These are phyloP conservation scores for Viola odorata DNA, from an alignment of 345 rosid genomes.

Conservation along the genomic window DNA sequence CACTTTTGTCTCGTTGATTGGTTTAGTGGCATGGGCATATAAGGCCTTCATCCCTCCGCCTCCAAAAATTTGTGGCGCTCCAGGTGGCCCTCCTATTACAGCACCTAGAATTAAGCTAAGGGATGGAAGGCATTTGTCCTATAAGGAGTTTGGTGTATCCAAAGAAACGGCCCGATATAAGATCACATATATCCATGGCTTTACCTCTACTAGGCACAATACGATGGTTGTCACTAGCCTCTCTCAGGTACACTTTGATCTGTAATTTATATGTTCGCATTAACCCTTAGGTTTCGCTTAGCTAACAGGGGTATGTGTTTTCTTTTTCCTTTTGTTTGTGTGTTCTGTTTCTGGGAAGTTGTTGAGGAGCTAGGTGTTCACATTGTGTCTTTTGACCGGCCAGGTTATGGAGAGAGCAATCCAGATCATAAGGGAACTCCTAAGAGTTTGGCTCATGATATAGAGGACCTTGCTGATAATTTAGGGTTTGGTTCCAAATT, in stretches of 20 bases:
- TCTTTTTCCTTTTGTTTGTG: neutral
- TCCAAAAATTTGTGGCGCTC: slow-evolving; percentile 15
- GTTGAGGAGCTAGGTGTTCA: slow-evolving; percentile 16
- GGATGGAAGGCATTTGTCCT: slow-evolving; percentile 26
- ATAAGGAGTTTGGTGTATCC: slow-evolving; percentile 16
- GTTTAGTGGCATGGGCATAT: slow-evolving; percentile 19
- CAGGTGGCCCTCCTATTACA: slow-evolving; percentile 19
- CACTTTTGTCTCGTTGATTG: slow-evolving; percentile 11
- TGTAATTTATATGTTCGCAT: neutral
- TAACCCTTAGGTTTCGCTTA: neutral
- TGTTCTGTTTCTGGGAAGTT: slow-evolving; percentile 7
- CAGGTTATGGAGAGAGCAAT: slow-evolving; percentile 28
- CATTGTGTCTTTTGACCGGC: slow-evolving; percentile 21
- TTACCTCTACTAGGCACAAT: neutral
- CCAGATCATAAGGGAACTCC: slow-evolving; percentile 22
- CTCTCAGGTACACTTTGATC: neutral
- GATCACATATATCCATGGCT: slow-evolving; percentile 20
- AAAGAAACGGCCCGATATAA: slow-evolving; percentile 18
- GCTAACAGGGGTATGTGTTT: neutral
- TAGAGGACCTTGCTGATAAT: slow-evolving; percentile 30
- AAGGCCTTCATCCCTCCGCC: slow-evolving; percentile 12
- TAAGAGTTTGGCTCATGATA: slow-evolving; percentile 18
- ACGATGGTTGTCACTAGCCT: neutral
- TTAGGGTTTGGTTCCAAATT: slow-evolving; percentile 23
- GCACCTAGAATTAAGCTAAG: slow-evolving; percentile 23